These are phyloP conservation scores for Leccinum boreale DNA, from an alignment of 768 basidiomycete genomes.

Conservation along the genomic window DNA sequence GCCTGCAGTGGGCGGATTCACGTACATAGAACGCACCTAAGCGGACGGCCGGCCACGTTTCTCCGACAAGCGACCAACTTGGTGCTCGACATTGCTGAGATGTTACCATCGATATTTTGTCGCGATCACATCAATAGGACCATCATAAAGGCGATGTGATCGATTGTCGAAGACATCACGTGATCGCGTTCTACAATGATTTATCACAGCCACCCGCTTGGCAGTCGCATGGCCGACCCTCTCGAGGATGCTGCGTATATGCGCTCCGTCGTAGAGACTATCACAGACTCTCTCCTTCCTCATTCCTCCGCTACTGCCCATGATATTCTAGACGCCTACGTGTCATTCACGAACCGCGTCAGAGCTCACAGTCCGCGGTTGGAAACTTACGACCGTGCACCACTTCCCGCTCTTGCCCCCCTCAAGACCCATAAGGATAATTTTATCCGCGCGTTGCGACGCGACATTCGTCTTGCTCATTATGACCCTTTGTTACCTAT, in stretches of 20 bases:
- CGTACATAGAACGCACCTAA: neutral
- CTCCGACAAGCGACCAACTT: neutral
- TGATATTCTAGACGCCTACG: slow-evolving; percentile 63
- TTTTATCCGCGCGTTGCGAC: slow-evolving; percentile 42
- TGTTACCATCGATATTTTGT: neutral
- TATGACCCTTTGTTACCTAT: slow-evolving; percentile 30
- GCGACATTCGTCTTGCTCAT: slow-evolving; percentile 50
- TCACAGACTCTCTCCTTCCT: slow-evolving; percentile 45
- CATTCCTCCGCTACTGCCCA: slow-evolving; percentile 40
- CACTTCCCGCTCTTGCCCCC: slow-evolving; percentile 23
- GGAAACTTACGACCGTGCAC: neutral
- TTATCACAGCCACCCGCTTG: neutral
- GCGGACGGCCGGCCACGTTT: neutral
- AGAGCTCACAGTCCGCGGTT: slow-evolving; percentile 17
- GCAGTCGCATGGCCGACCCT: neutral
- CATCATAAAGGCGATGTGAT: too few relatives aligned
- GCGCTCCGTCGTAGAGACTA: slow-evolving; percentile 43
- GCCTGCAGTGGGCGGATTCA: neutral
- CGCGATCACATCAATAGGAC: neutral
- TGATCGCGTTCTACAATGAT: neutral
- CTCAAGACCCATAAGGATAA: slow-evolving; percentile 33
- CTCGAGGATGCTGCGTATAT: slow-evolving; percentile 28
- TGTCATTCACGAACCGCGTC: slow-evolving; percentile 45
- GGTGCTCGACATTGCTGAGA: neutral
- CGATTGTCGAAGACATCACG: neutral